Evolutionary conservation across 495 filamentous ascomycete species (phyloP), one percentile per base, ranked within the genome.

Genomic region (Parathielavia hyrcaniae): DNA sequence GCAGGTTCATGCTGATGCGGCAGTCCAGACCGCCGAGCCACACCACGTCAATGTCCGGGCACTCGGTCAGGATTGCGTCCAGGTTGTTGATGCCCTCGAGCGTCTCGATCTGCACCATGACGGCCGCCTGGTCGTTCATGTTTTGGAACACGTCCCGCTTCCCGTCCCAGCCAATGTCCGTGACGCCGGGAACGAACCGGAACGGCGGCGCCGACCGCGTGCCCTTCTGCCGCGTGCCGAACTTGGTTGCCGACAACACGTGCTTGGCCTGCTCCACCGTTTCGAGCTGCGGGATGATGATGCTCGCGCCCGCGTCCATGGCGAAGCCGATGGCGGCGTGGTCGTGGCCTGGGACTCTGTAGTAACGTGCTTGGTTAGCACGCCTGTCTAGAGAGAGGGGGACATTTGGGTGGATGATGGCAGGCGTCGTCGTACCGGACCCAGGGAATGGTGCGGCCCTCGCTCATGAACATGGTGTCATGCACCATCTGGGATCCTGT

Each of bases 61-160:
- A 64, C 38, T 62, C 72, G 26, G 73, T 75, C 64, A 82, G 70
- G 54, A 83, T 79, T 40, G 70, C 71, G 55, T 77, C 72, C 30
- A 85, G 70, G 68, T 84, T 81, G 51, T 70, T 64, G 61, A 84
- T 78, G 55, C 69, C 71, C 61, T 77, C 78, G 50, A 81, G 68
- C 32, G 78, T 66, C 60, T 83, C 75, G 64, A 84, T 77, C 60
- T 77, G 73, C 56, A 77, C 74, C 60, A 73, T 70, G 56, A 78
- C 60, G 26, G 75, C 73, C 10, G 75, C 75, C 61, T 73, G 73
- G 50, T 70, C 60, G 67, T 78, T 78, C 43, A 71, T 38, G 57
- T 69, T 72, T 49, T 68, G 57, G 60, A 68, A 69, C 40, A 76
- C 51, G 32, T 70, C 63, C 23, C 62, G 53, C n/a, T 45, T 48